phyloP scores from a whole-genome alignment of 495 filamentous ascomycete species.

The Neurospora cerealis region DNA sequence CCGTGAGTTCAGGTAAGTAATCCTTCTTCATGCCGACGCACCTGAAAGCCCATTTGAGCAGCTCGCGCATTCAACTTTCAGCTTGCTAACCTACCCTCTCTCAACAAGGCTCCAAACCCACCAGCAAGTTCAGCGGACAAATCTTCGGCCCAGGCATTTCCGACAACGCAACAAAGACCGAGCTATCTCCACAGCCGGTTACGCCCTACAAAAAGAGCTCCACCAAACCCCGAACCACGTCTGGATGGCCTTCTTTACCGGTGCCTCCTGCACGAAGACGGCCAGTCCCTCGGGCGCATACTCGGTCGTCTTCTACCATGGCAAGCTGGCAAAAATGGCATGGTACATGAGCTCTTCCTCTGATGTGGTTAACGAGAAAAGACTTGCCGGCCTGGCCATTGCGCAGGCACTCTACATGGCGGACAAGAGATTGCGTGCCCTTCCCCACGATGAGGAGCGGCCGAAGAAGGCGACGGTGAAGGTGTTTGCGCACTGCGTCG shows the following conservation, averaged over 20 bases:
- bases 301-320: background rate
- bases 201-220: background rate
- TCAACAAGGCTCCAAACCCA: background rate
- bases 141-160: background rate
- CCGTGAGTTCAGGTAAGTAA: too few relatives aligned
- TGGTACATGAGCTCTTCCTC: background rate
- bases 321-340: background rate
- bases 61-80: background rate
- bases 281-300: background rate
- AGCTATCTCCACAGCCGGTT: background rate
- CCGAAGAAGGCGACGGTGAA: background rate
- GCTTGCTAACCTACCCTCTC: background rate
- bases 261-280: background rate
- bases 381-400: background rate
- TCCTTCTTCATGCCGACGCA: too few relatives aligned
- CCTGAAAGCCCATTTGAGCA: too few relatives aligned
- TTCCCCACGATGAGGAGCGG: background rate
- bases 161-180: background rate
- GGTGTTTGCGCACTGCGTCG: background rate
- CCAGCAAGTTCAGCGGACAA: background rate
- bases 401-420: background rate
- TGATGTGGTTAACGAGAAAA: background rate
- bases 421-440: background rate
- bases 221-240: background rate
- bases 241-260: background rate